Conservation (phyloP, 2,329 filamentous ascomycete species). For the Aspergillus felis region DNA sequence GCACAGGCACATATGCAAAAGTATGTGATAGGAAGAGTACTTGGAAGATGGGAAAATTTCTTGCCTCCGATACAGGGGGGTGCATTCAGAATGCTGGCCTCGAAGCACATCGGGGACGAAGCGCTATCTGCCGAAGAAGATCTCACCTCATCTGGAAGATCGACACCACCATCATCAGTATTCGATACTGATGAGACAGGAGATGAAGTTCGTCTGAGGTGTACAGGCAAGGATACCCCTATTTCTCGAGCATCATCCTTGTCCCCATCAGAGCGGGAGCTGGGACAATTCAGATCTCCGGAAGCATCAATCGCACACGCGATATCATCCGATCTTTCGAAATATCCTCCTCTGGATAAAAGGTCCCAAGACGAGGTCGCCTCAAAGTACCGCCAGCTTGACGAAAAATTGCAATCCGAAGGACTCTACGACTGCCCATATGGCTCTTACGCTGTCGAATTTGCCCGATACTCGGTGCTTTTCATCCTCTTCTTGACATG, state of each 20-base stretch:
- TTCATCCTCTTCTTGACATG: conserved; percentile 49
- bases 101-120: conserved; percentile 13
- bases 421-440: conserved; percentile 80
- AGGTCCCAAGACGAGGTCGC: conserved; percentile 70
- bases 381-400: conserved; percentile 46
- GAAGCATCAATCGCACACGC: background rate
- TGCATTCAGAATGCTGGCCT: conserved; percentile 54
- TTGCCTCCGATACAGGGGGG: conserved; percentile 86
- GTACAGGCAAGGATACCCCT: background rate
- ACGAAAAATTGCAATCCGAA: conserved; percentile 48
- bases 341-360: conserved; percentile 72
- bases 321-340: conserved; percentile 59
- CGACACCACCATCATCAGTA: no score
- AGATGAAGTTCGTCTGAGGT: conserved; percentile 9
- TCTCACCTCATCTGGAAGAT: no score
- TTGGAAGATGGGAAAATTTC: conserved; percentile 80
- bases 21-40: conserved; percentile 75
- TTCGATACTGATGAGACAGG: background rate
- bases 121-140: no score
- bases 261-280: no score
- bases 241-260: background rate
- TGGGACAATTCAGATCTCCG: no score
- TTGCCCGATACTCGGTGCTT: conserved; percentile 62
- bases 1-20: conserved; percentile 68
- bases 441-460: conserved; percentile 67